These are phyloP conservation scores for Cryptococcus maquisensis DNA, from an alignment of 1,284 basidiomycete species.

Conservation along the genomic window DNA sequence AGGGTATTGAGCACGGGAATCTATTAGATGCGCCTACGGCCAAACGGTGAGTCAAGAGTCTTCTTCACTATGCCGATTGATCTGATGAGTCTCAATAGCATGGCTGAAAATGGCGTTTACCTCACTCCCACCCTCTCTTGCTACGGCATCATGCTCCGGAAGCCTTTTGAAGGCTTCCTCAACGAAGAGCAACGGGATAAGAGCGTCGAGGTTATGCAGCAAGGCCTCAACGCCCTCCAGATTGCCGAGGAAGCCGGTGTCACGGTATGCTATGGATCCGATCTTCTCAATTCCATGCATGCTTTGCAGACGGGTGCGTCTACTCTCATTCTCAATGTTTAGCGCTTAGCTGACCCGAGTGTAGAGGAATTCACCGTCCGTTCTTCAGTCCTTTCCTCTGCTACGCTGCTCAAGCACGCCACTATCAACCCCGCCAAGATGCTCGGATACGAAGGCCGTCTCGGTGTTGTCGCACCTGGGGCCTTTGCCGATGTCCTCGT, in stretches of 20 bases:
- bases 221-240: slow-evolving; percentile 24
- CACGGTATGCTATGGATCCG: slow-evolving; percentile 29
- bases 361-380: slow-evolving; percentile 47
- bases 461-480: slow-evolving; percentile 47
- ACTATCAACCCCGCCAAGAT: slow-evolving; percentile 51
- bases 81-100: slow-evolving; percentile 8
- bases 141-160: slow-evolving; percentile 52
- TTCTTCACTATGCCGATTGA: neutral
- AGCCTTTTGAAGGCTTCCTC: slow-evolving; percentile 26
- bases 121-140: slow-evolving; percentile 53
- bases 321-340: neutral
- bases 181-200: neutral
- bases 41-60: neutral
- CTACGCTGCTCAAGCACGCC: slow-evolving; percentile 51
- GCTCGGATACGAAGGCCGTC: slow-evolving; percentile 42
- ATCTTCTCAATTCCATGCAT: slow-evolving; percentile 22
- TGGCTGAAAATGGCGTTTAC: slow-evolving; percentile 49
- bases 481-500: slow-evolving; percentile 53
- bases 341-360: neutral
- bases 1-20: slow-evolving; percentile 54
- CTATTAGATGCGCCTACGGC: slow-evolving; percentile 23
- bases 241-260: slow-evolving; percentile 29
- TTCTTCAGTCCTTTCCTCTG: slow-evolving; percentile 46
- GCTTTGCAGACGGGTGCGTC: neutral
- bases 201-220: slow-evolving; percentile 27